A percentile compares a stretch with the other conserved stretches of the same genome.
Evolutionary conservation across 1,284 basidiomycete species (phyloP).

Genomic region (Golubevia pallescens): DNA sequence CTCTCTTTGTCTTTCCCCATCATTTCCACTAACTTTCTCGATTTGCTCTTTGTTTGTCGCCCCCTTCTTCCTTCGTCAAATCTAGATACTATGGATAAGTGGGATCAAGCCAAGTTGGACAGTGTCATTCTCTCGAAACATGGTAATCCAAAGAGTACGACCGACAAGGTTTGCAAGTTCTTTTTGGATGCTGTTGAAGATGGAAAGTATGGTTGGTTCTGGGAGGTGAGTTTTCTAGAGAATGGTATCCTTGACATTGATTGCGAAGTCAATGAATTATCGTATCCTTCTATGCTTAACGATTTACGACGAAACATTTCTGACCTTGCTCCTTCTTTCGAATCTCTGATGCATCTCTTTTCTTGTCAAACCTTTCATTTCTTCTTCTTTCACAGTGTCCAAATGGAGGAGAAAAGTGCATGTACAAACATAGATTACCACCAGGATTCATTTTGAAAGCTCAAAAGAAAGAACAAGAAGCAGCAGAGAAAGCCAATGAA

Average conservation of each 20-base stretch:
- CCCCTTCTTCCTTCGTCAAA: constrained; percentile 11
- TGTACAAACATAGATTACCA: constrained; percentile 93
- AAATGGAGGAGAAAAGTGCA: constrained; percentile 81
- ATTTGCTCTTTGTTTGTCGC: constrained; percentile 7
- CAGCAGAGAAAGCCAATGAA: constrained; percentile 79
- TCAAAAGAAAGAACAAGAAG: constrained; percentile 65
- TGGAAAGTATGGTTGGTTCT: constrained; percentile 91
- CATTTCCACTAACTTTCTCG: not conserved
- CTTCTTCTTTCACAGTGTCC: constrained; percentile 68
- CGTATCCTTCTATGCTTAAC: too few relatives aligned
- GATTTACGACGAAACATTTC: too few relatives aligned
- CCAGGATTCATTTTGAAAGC: constrained; percentile 75
- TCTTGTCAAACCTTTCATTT: not conserved
- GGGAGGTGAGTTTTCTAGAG: constrained; percentile 68
- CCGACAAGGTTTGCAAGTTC: constrained; percentile 93
- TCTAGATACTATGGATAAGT: constrained; percentile 93
- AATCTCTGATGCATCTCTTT: too few relatives aligned
- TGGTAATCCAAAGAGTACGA: constrained; percentile 88
- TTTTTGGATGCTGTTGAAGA: constrained; percentile 96
- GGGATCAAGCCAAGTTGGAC: constrained; percentile 92
- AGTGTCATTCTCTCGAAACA: constrained; percentile 85
- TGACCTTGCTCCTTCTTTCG: too few relatives aligned
- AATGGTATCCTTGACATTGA: not conserved
- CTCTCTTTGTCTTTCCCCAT: constrained; percentile 5
- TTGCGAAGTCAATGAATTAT: not conserved